These are phyloP conservation scores for Xylaria sp. DNA, from an alignment of 2,329 filamentous ascomycete species.

Conservation along the genomic window DNA sequence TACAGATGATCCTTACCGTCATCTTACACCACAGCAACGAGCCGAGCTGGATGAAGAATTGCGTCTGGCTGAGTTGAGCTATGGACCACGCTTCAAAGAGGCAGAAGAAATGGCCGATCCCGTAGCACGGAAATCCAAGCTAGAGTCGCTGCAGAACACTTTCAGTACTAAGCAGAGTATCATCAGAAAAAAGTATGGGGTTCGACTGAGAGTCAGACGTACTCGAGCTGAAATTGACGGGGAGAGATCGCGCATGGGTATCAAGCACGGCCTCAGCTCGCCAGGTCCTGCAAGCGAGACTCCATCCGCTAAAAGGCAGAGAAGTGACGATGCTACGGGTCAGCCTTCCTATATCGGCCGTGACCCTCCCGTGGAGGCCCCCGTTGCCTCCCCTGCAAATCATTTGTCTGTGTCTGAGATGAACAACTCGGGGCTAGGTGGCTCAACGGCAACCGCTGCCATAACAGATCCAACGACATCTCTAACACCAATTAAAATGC, in stretches of 20 bases:
- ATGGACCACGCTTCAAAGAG: conserved; percentile 56
- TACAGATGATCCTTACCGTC: conserved; percentile 57
- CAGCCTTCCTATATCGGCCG: conserved; percentile 5
- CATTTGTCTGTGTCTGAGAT: conserved; percentile 46
- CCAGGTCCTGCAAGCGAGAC: conserved; percentile 31
- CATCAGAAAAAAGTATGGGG: conserved; percentile 69
- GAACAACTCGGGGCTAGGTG: conserved; percentile 45
- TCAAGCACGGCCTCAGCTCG: conserved; percentile 44
- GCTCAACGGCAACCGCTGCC: conserved; percentile 46
- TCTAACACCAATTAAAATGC: conserved; percentile 1
- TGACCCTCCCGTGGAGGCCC: conserved; percentile 4
- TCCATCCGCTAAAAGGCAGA: conserved; percentile 46
- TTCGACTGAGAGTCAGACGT: conserved; percentile 62
- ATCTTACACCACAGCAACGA: conserved; percentile 53
- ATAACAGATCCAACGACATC: conserved; percentile 37
- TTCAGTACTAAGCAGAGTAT: conserved; percentile 67
- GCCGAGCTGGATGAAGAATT: conserved; percentile 54
- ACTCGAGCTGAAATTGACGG: conserved; percentile 59
- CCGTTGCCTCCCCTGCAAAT: conserved; percentile 32
- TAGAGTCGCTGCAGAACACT: conserved; percentile 62
- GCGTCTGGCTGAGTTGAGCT: conserved; percentile 52
- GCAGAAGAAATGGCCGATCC: conserved; percentile 54
- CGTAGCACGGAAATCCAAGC: conserved; percentile 45
- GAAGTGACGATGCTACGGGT: conserved; percentile 39
- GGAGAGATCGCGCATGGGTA: conserved; percentile 55